Base-by-base conservation (phyloP, 768 basidiomycete genomes). In the Gautieria morchelliformis region DNA sequence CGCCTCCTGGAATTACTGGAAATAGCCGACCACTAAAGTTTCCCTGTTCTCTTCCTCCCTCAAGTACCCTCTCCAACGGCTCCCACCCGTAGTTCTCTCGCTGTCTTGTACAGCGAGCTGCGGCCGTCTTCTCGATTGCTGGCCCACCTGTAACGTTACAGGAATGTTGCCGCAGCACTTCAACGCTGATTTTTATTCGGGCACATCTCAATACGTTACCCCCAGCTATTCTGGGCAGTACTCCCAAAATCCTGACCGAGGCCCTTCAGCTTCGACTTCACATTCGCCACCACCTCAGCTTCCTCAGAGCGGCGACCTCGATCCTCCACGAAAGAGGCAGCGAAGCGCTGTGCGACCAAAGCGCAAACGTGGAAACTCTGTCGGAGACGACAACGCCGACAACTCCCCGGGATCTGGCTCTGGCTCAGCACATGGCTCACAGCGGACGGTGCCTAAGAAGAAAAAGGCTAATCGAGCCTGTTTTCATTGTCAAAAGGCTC, bases 401-500 rank as follows among this genome's bases (percentile, higher is more conserved):
- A 74, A 78, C 5, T 57, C 56, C 55, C 53, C 41, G 46, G 46
- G 44, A n/a, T 39, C 55, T n/a, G 45, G 56, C 37, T 39, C 24
- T 33, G 19, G 65, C 75, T 47, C 66, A 68, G 20, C 69, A 73
- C 35, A 70, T 64, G 12, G 70, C 71, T 8, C 75, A 79, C 62
- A 87, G 68, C 79, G 82, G 67, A 85, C 88, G 55, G 83, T 83
- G 1, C 87, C 87, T 33, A 92, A 89, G 80, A 94, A 93, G 81
- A 94, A 93, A 79, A 93, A 94, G 71, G 92, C 93, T 0, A 89
- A 81, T 64, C 82, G 93, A 48, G 95, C 95, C 49, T 98, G 95
- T 68, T 86, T 89, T 61, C 89, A 92, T 63, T 98, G 95, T 70
- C 94, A 97, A 72, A 95, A 93, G 70, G 93, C 93, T 2, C 95